These are phyloP conservation scores for Podila horticola DNA, from an alignment of 192 early-diverging fungal genomes.

Conservation along the genomic window DNA sequence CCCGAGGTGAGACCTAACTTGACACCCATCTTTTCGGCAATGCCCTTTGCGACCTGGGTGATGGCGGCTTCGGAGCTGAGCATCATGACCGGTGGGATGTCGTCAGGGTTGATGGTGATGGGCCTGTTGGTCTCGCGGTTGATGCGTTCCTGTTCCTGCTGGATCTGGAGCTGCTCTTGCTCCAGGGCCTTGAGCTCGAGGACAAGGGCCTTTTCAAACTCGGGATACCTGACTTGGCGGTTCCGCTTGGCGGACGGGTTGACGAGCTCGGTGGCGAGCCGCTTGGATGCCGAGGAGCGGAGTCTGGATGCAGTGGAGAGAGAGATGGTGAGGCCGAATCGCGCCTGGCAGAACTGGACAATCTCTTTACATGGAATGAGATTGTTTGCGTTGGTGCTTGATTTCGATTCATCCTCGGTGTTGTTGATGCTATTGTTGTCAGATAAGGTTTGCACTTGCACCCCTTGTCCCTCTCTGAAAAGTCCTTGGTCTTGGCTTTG, in stretches of 20 bases:
- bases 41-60: slow-evolving; percentile 49
- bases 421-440: slow-evolving; percentile 18
- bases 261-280: slow-evolving; percentile 44
- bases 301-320: slow-evolving; percentile 49
- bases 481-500: neutral
- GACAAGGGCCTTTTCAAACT: slow-evolving; percentile 44
- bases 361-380: slow-evolving; percentile 49
- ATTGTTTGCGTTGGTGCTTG: neutral
- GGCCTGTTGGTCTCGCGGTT: slow-evolving; percentile 1
- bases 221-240: slow-evolving; percentile 48
- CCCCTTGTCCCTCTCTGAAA: too few relatives aligned
- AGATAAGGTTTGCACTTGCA: slow-evolving; percentile 5
- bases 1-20: slow-evolving; percentile 45
- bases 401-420: neutral
- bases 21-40: slow-evolving; percentile 52
- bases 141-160: slow-evolving; percentile 41
- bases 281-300: slow-evolving; percentile 37
- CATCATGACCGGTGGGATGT: slow-evolving; percentile 43
- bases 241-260: slow-evolving; percentile 49
- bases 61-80: slow-evolving; percentile 47
- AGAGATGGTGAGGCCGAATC: slow-evolving; percentile 50
- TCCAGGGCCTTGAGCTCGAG: slow-evolving; percentile 48
- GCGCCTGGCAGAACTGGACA: slow-evolving; percentile 52
- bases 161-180: slow-evolving; percentile 44
- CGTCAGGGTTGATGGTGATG: neutral